Evolutionary conservation across 1,284 basidiomycete species (phyloP).

Genomic region (Tremellales sp.): DNA sequence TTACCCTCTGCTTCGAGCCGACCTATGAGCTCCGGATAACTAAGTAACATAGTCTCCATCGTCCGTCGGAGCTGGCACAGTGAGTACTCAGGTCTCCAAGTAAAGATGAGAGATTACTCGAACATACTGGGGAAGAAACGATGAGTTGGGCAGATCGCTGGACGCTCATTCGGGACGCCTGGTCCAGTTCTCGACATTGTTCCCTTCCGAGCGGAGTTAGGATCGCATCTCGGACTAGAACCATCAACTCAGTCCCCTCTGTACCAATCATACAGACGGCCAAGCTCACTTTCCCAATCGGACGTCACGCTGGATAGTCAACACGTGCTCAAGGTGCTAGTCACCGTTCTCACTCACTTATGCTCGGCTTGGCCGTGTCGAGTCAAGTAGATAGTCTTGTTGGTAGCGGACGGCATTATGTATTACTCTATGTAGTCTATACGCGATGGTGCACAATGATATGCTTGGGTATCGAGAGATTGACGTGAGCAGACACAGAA

Average conservation of each 20-base stretch:
- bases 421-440: neutral
- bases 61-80: conserved; percentile 36
- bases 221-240: conserved; percentile 41
- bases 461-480: too few relatives aligned
- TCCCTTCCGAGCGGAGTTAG: conserved; percentile 42
- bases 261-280: neutral
- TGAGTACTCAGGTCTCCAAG: neutral
- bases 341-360: conserved; percentile 42
- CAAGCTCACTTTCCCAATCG: conserved; percentile 41
- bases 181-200: conserved; percentile 37
- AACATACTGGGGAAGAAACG: conserved; percentile 42
- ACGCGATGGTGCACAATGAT: too few relatives aligned
- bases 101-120: neutral
- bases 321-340: neutral
- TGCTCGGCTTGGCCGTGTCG: conserved; percentile 48
- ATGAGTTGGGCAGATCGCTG: conserved; percentile 42
- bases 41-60: conserved; percentile 46
- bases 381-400: conserved; percentile 42
- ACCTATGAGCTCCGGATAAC: conserved; percentile 33
- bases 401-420: conserved; percentile 6
- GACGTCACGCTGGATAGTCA: conserved; percentile 33
- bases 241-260: neutral
- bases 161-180: conserved; percentile 31
- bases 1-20: conserved; percentile 36
- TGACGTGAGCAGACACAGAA: too few relatives aligned